Evolutionary conservation across 306 rosid species (phyloP).

Genomic region (Vigna trinervia): DNA sequence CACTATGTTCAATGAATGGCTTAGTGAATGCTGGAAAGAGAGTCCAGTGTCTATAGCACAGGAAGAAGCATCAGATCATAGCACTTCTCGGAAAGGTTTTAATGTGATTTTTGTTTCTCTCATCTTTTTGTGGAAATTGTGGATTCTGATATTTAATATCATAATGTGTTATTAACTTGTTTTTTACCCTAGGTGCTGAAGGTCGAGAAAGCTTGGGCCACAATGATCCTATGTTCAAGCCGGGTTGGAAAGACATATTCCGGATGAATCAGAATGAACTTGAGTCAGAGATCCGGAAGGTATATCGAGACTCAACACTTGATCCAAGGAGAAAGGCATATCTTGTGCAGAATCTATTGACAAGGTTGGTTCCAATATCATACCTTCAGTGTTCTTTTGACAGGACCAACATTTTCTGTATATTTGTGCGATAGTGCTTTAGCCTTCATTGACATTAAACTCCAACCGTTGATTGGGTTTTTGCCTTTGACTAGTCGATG

Average conservation of each 20-base stretch:
- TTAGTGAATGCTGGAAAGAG: conserved; percentile 95
- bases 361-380: conserved; percentile 69
- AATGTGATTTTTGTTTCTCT: conserved; percentile 33
- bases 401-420: conserved; percentile 27
- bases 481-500: conserved; percentile 73
- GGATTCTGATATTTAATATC: conserved; percentile 27
- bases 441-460: conserved; percentile 20
- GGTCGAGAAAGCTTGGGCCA: conserved; percentile 83
- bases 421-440: conserved; percentile 32
- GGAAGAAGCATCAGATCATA: conserved; percentile 62
- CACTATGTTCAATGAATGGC: conserved; percentile 99
- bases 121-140: conserved; percentile 34
- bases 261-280: conserved; percentile 98
- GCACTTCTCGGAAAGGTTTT: conserved; percentile 65
- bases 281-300: conserved; percentile 98
- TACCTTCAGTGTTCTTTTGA: conserved; percentile 31
- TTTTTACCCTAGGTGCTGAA: conserved; percentile 62
- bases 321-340: conserved; percentile 99
- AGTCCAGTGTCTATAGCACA: conserved; percentile 57
- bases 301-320: conserved; percentile 88
- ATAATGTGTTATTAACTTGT: conserved; percentile 29
- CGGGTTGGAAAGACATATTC: conserved; percentile 99
- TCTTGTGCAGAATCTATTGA: conserved; percentile 98
- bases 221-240: conserved; percentile 94
- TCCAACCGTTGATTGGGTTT: conserved; percentile 41